These are phyloP conservation scores for Fusarium xylarioides DNA, from an alignment of 2,329 filamentous ascomycete species.

Conservation along the genomic window DNA sequence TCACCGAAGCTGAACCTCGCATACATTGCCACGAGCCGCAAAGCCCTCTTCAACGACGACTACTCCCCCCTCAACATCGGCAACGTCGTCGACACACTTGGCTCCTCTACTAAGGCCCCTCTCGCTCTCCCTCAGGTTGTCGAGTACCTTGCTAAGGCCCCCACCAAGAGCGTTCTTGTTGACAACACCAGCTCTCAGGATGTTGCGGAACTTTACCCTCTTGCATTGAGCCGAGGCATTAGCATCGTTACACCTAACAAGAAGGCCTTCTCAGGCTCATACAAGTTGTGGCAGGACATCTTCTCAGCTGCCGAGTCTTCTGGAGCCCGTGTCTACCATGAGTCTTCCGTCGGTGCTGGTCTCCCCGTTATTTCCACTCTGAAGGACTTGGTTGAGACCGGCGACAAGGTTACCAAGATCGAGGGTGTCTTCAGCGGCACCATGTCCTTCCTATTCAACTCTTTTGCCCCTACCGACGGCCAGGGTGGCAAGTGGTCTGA, in stretches of 20 bases:
- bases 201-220: conserved; percentile 83
- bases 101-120: conserved; percentile 70
- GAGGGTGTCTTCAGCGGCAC: conserved; percentile 98
- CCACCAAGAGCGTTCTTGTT: conserved; percentile 82
- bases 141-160: conserved; percentile 80
- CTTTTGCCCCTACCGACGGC: conserved; percentile 83
- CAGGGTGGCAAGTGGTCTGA: conserved; percentile 84
- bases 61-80: conserved; percentile 74
- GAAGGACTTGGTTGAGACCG: conserved; percentile 93
- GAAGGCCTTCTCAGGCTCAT: conserved; percentile 90
- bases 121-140: conserved; percentile 75
- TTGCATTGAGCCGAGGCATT: conserved; percentile 82
- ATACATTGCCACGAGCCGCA: conserved; percentile 86
- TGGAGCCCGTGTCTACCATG: conserved; percentile 90
- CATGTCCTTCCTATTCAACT: conserved; percentile 98
- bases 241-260: conserved; percentile 98
- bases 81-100: conserved; percentile 69
- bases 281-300: conserved; percentile 87
- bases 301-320: conserved; percentile 75
- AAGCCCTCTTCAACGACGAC: conserved; percentile 78
- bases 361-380: conserved; percentile 93
- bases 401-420: conserved; percentile 89
- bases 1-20: conserved; percentile 78
- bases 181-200: conserved; percentile 96
- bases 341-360: conserved; percentile 92